Percentiles rank a stretch among this genome's conserved stretches.
Conservation (phyloP, 2,329 filamentous ascomycete genomes). For the Periconia macrospinosa region DNA sequence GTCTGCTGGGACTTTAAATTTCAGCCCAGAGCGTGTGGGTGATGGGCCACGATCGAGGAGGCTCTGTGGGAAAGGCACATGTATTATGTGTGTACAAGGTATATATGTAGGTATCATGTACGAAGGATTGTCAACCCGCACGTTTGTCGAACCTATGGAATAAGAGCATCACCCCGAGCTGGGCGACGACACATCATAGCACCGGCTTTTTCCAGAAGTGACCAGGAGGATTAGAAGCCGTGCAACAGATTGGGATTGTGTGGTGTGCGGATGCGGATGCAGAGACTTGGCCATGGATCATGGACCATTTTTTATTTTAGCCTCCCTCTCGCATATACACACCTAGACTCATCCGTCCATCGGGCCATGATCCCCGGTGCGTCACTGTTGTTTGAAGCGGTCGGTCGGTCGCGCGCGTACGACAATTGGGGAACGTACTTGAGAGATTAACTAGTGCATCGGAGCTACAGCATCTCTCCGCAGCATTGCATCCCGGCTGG, state of each 20-base stretch:
- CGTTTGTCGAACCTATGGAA: background rate
- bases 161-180: slow-evolving; percentile 13
- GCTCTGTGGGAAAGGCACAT: slow-evolving; percentile 20
- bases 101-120: slow-evolving; percentile 13
- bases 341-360: slow-evolving; percentile 23
- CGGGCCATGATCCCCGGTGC: slow-evolving; percentile 34
- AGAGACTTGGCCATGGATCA: slow-evolving; percentile 10
- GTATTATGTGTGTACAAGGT: too few relatives aligned
- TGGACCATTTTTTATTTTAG: slow-evolving; percentile 17
- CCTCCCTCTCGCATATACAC: slow-evolving; percentile 30
- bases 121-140: background rate
- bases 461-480: background rate
- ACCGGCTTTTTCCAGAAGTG: slow-evolving; percentile 14
- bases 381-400: slow-evolving; percentile 12
- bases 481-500: too few relatives aligned
- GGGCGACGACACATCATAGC: slow-evolving; percentile 8
- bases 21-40: background rate
- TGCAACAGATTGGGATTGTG: slow-evolving; percentile 33
- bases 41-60: slow-evolving; percentile 21
- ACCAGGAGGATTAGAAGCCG: slow-evolving; percentile 17
- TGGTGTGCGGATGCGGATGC: slow-evolving; percentile 8
- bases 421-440: too few relatives aligned
- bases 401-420: slow-evolving; percentile 14
- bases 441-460: background rate
- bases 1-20: slow-evolving; percentile 21